Base-by-base conservation (phyloP, 2,329 filamentous ascomycete genomes). In the Aspergillus felis region DNA sequence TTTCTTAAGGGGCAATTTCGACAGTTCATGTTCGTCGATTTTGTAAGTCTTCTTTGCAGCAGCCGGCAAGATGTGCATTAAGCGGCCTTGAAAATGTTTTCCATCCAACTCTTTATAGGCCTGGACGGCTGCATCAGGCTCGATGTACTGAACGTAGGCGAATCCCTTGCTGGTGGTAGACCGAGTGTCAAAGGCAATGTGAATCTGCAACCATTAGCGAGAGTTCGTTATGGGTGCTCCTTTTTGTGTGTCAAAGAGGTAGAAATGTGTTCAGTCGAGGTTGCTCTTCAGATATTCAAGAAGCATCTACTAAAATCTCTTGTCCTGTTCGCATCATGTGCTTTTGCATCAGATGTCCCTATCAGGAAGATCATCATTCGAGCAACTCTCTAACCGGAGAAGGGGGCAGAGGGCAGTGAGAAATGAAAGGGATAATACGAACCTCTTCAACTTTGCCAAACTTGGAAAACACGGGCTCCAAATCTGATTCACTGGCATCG, bases 271-370 rank as follows among this genome's bases (percentile, higher is more conserved):
- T 42, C 12, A 25, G 12, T 41, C 17, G 25, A 35, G 41, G 67
- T 71, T 74, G 64, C 73, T 78, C 79, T 78, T 92, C 89, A 94
- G 91, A 87, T 84, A 66, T 82, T 0, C 78, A 88, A 91, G 87
- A 92, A 89, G 91, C 90, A 96, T 97, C 93, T 99, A 99, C 94
- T 97, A 99, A 96, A 96, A 94, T 89, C 84, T 91, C 87, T 92
- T 87, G 88, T 88, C 87, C 86, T 79, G 77, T 83, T 91, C 82
- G 86, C 90, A 92, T 95, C 92, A 97, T 81, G 82, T 91, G 90
- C 91, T 79, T 65, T 76, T 82, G 89, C 89, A 93, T 97, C 90
- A 92, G 93, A 87, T 97, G 94, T 97, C 94, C 94, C 94, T 97
- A 97, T 97, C 94, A 86, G 89, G 89, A 85, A 85, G 80, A 91